These are phyloP conservation scores for Agroathelia rolfsii DNA, from an alignment of 1,284 basidiomycete species.

Conservation along the genomic window DNA sequence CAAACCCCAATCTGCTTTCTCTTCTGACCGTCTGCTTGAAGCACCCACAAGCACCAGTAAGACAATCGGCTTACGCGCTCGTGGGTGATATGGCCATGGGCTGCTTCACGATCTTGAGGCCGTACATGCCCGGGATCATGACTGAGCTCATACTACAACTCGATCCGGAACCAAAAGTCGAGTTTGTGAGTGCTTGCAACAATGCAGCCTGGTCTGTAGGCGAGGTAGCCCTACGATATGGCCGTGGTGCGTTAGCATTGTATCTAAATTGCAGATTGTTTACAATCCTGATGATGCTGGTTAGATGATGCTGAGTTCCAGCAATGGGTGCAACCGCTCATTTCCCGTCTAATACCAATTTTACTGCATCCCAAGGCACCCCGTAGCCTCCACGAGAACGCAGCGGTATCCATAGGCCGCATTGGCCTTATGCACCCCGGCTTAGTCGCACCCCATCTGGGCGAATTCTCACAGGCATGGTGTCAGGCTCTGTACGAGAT, in stretches of 20 bases:
- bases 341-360: conserved; percentile 86
- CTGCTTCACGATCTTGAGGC: conserved; percentile 79
- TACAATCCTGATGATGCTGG: conserved; percentile 9
- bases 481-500: conserved; percentile 97
- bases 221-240: conserved; percentile 88
- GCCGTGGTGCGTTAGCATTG: conserved; percentile 41
- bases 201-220: conserved; percentile 99
- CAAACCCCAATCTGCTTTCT: conserved; percentile 69
- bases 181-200: conserved; percentile 95
- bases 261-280: conserved; percentile 1
- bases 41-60: conserved; percentile 90
- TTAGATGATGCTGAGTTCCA: conserved; percentile 77
- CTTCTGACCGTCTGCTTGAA: conserved; percentile 81
- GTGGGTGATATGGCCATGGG: conserved; percentile 98
- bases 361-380: conserved; percentile 87
- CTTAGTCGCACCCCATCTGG: conserved; percentile 83
- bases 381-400: conserved; percentile 93
- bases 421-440: conserved; percentile 88
- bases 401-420: conserved; percentile 97
- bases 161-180: conserved; percentile 81
- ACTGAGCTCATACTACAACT: conserved; percentile 85
- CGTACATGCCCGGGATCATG: conserved; percentile 84
- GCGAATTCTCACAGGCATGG: conserved; percentile 92
- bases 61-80: conserved; percentile 95
- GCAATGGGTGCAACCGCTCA: conserved; percentile 82